Evolutionary conservation across 352 stramenopile genomes (phyloP), one percentile per base, ranked within the genome.

Genomic region (Pythium myriotylum): DNA sequence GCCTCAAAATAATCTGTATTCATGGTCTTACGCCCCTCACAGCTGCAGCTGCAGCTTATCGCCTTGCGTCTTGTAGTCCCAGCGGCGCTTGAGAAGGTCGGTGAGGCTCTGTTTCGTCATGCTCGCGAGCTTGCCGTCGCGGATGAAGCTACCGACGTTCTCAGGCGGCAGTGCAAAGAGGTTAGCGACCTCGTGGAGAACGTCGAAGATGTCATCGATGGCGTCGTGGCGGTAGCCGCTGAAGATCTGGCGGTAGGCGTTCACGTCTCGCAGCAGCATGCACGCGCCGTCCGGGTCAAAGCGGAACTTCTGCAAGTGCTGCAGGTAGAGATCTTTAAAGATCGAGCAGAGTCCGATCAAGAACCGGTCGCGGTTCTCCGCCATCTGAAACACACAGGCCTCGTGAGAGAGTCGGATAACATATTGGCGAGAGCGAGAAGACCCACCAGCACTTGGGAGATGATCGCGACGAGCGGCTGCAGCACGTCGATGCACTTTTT

Each of bases 281-380:
- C 83, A 92, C 3, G 85, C 85, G 23, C 85, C 85, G 53, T 94
- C 85, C 5, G 85, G 79, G 40, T 94, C 85, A 52, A 94, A 94
- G 4, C 80, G 77, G 37, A 85, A 92, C 51, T 87, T 88, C 41
- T 84, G 74, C 10, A 94, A 50, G 42, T 94, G 85, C 49, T 82
- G 71, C 29, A 94, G 66, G 64, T 90, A 91, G 37, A 88, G 46
- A 8, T 90, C 80, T 64, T 91, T 90, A 65, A 94, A 92, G 37
- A 64, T 74, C 2, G 54, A 59, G n/a, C 67, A 67, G 4, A 91
- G 64, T 4, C 67, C 69, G 32, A 77, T 67, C 27, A 94, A 61
- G 20, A 92, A 94, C 7, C 65, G 74, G 13, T 84, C 74, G 22
- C 79, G 71, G 51, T 94, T 94, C 42, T 88, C 77, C 3, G 74